Base-by-base conservation (phyloP, 208 protist genomes). In the Leptomonas seymouri region DNA sequence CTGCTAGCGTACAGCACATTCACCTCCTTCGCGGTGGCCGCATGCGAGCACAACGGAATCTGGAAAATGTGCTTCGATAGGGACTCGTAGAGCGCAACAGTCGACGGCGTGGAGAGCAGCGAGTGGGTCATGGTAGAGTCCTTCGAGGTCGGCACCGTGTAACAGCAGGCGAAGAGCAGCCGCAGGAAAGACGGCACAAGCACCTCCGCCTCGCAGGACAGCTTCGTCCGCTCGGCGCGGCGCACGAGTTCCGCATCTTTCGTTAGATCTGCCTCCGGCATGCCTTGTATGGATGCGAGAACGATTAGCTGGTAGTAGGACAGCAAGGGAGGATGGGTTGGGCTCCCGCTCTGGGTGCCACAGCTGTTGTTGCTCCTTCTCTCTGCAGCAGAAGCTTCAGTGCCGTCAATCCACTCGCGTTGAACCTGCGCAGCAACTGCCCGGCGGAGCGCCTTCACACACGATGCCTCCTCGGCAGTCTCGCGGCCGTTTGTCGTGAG, bases 291-390 rank as follows among this genome's bases (percentile, higher is more conserved):
- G n/a, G 78, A 72, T 14, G 77, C 82, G 0, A 95, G 71, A 16
- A 87, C 61, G 27, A 89, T 62, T 9, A 95, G 78, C 60, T 95
- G 78, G 60, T 80, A 87, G 67, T 86, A 95, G 20, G 86, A 92
- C 28, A 95, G 54, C 46, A 83, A 27, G 14, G 14, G 41, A 16
- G 50, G 25, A 14, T 51, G 46, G 23, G 12, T 16, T 2, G 8
- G 23, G 14, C 18, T 53, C 28, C 20, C 49, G 16, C 31, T 48
- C 11, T 1, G 1, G 48, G 11, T 31, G 73, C 65, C 46, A 65
- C 65, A 7, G 48, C n/a, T 28, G 48, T 44, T 76, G 34, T 27
- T 53, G 34, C 36, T n/a, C n/a, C n/a, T n/a, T n/a, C n/a, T n/a
- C n/a, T n/a, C n/a, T n/a, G n/a, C n/a, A n/a, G n/a, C n/a, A n/a